Conservation (phyloP, 257 asterid species). For the Petunia axillaris region DNA sequence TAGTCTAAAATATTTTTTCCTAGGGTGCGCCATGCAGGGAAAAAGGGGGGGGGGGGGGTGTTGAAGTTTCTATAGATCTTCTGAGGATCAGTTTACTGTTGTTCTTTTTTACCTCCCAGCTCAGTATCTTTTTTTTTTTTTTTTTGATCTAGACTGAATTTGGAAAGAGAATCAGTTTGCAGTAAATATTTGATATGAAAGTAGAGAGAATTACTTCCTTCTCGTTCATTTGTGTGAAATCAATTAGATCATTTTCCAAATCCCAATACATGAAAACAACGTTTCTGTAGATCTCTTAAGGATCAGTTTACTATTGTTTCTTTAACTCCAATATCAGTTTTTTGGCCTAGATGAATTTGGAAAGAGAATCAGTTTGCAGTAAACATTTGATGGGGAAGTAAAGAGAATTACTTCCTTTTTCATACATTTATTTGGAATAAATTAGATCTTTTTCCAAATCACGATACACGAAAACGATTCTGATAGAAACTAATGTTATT, state of each 20-base stretch:
- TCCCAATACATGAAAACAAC: no score
- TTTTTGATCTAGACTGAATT: not conserved
- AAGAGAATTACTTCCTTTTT: not conserved
- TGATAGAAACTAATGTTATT: not conserved
- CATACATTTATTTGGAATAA: no score
- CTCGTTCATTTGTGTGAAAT: not conserved
- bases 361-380: not conserved
- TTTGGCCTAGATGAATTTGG: not conserved
- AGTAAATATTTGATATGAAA: slow-evolving; percentile 17
- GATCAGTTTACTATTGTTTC: not conserved
- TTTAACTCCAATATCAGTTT: not conserved
- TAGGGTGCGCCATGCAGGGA: not conserved
- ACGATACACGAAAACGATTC: not conserved
- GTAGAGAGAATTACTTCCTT: not conserved
- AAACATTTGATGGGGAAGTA: slow-evolving; percentile 3
- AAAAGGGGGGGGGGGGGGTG: not conserved
- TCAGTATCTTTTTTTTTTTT: not conserved
- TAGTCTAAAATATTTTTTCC: not conserved
- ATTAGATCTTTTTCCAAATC: slow-evolving; percentile 18
- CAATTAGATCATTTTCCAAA: not conserved
- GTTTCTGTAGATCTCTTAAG: not conserved
- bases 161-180: not conserved
- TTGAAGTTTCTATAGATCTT: not conserved
- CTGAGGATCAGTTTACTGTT: slow-evolving; percentile 7
- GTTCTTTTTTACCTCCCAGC: not conserved